Evolutionary conservation across 2,329 filamentous ascomycete species (phyloP), one percentile per base, ranked within the genome.

Genomic region (Aphanocladium album): DNA sequence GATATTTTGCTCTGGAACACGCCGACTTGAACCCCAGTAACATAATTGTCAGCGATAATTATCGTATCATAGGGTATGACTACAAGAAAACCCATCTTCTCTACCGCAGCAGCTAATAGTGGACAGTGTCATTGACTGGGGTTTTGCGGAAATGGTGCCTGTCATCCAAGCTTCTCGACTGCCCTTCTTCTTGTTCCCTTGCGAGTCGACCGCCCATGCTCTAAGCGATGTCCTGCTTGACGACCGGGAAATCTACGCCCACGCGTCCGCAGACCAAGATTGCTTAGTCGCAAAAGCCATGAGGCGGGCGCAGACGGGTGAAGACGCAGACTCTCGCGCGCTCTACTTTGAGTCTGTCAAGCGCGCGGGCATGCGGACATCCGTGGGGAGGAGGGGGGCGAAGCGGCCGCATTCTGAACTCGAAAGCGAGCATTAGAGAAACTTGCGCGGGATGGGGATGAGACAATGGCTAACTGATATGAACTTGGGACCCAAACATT

Each of bases 71-170:
- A 12, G 33, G 33, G 33, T 35, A 35, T 6, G 33, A 6, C 33
- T n/a, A n/a, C n/a, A n/a, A n/a, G n/a, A n/a, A n/a, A n/a, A n/a
- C n/a, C n/a, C n/a, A n/a, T n/a, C n/a, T n/a, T n/a, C n/a, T n/a
- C n/a, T n/a, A n/a, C n/a, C n/a, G n/a, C n/a, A n/a, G n/a, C n/a
- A n/a, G n/a, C n/a, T n/a, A n/a, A n/a, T n/a, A n/a, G n/a, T n/a
- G n/a, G n/a, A n/a, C n/a, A 56, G 53, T 14, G 46, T 56, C 41
- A 27, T 56, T 14, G 53, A 56, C 41, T 56, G 53, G 53, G 53
- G 41, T 5, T 21, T 27, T 27, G 53, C 53, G n/a, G 41, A 56
- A n/a, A 47, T 47, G 53, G 53, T 56, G 25, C 53, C 53, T 19
- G 2, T 56, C 14, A 14, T 12, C 11, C 41, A 56, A 41, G 53